Base-by-base conservation (phyloP, 2,329 filamentous ascomycete genomes). In the Xylariomycetidae sp. region DNA sequence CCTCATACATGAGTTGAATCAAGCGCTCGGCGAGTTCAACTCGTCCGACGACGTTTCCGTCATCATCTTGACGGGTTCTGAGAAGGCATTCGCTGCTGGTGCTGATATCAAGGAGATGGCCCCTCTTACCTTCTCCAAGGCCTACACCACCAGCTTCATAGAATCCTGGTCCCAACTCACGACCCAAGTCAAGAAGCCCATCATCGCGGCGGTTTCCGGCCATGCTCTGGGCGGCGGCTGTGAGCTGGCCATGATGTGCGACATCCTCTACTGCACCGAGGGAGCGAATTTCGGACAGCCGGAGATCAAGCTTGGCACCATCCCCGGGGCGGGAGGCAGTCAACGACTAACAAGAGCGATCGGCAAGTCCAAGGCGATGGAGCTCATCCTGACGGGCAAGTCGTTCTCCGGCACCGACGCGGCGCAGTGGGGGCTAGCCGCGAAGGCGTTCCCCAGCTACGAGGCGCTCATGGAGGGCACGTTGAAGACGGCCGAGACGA, bases 61-160 rank as follows among this genome's bases (percentile, higher is more conserved):
- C 49, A 87, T 94, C 50, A 64, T 98, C 38, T 71, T 98, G 38
- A 96, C 92, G 1, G 92, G 92, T 35, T 94, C 84, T 28, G 72
- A 88, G 46, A 88, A 83, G 62, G 89, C 90, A 26, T 98, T 96
- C 57, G 90, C 90, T 18, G 90, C 92, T 27, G 92, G 92, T 32
- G 92, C 92, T 41, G 92, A 98, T 63, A 98, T 98, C 70, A 97
- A 97, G 65, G 92, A 98, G 66, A 98, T 98, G 92, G 85, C 88
- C 18, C 82, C 88, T 40, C 78, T 96, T 25, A 89, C 82, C 35
- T 98, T 98, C 66, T 77, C 85, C 43, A 70, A 82, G 45, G 90
- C 92, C 25, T 97, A 96, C 68, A 85, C 79, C 30, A 79, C 70
- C 48, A 87, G 94, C 57, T 98, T 98, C 63, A 97, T 98, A 62